Evolutionary conservation across 2,329 filamentous ascomycete genomes (phyloP), one percentile per base, ranked within the genome.

Genomic region (Fusarium buxicola): DNA sequence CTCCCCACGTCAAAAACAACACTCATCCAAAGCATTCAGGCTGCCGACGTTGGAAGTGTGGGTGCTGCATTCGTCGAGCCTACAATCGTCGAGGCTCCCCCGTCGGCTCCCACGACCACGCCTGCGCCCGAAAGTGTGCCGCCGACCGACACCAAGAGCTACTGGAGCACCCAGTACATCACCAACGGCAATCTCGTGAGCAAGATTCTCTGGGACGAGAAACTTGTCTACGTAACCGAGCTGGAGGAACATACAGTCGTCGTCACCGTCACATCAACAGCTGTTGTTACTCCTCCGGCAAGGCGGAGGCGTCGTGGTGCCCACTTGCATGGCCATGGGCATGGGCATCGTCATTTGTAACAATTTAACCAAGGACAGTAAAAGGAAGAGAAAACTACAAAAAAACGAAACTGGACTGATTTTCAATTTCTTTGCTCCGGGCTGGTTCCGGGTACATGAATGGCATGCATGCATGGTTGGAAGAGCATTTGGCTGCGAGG

Each of bases 151-250:
- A 78, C 78, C 55, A 68, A 74, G 50, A 75, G 66, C 55, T 74
- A 66, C 63, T 80, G 64, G 59, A 84, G 81, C 72, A 89, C 85
- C 6, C 74, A 86, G 64, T 86, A 80, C 59, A 60, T 82, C 41
- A 87, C 85, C 15, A 75, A 76, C 8, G 80, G 80, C 47, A 77
- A 79, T 39, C 66, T 80, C 7, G 82, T 89, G 11, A 80, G 79
- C 60, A 82, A 88, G 75, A 80, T 89, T 18, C 72, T 86, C 11
- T 86, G 84, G 81, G 81, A 84, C 48, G 80, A 87, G 74, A 79
- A 84, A 40, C 69, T 81, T 5, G 80, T 86, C 25, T 86, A 81
- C 47, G 82, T 86, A 13, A 86, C 82, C 1, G 74, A 81, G 51
- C 72, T 78, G 24, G 69, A 76, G 12, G 76, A 78, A 21, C 72